Percentiles rank a stretch among this genome's conserved stretches.
Evolutionary conservation across 208 protist species (phyloP).

Genomic region (Acanthamoeba healyi): DNA sequence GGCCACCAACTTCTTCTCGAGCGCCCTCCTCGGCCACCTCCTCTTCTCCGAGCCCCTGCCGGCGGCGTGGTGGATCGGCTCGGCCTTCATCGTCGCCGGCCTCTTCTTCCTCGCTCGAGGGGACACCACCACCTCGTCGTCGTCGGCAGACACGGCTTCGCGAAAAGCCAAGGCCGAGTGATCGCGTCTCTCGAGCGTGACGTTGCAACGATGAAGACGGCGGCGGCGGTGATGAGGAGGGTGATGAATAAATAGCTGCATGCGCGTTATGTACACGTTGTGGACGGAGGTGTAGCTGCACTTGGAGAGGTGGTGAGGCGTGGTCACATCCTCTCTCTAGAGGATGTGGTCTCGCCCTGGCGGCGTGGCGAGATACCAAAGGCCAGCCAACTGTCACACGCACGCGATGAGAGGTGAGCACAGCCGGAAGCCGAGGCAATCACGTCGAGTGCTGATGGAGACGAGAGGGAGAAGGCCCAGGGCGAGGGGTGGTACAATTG

Average conservation of each 20-base stretch:
- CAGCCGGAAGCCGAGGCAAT: no score
- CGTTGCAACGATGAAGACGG: neutral
- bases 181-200: no score
- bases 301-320: no score
- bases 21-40: conserved; percentile 14
- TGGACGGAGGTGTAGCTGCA: neutral
- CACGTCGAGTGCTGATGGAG: neutral
- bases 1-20: conserved; percentile 70
- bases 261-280: neutral
- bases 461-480: neutral
- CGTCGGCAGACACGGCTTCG: no score
- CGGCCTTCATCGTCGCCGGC: conserved; percentile 30
- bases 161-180: no score
- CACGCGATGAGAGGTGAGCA: neutral
- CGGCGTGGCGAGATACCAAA: conserved; percentile 29
- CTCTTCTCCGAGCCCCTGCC: conserved; percentile 58
- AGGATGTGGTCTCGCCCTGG: neutral
- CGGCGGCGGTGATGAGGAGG: neutral
- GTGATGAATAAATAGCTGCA: neutral
- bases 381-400: neutral
- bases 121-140: neutral
- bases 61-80: conserved; percentile 29
- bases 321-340: neutral
- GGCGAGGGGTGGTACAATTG: neutral
- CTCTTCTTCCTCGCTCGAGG: conserved; percentile 58